Percentiles rank a stretch among this genome's conserved stretches.
These are phyloP conservation scores for Polysphondylium violaceum DNA, from an alignment of 78 protist species.

Conservation along the genomic window DNA sequence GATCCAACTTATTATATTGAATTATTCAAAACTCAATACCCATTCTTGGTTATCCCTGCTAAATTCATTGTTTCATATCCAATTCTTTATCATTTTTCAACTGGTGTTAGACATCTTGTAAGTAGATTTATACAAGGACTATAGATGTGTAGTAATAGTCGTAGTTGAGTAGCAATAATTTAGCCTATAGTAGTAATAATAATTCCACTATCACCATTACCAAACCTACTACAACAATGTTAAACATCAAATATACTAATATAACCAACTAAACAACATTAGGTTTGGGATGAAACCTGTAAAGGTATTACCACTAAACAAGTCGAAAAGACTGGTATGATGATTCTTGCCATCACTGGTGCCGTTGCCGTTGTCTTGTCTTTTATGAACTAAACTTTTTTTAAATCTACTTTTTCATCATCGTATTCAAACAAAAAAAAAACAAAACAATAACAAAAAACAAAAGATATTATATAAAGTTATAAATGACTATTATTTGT, in stretches of 20 bases:
- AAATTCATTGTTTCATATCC: constrained; percentile 56
- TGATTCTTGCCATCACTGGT: constrained; percentile 8
- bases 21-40: constrained; percentile 11
- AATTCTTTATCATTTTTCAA: constrained; percentile 27
- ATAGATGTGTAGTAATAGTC: not conserved
- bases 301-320: constrained; percentile 31
- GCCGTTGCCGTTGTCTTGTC: constrained; percentile 13
- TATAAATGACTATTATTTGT: no score
- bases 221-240: not conserved
- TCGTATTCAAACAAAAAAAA: constrained; percentile 10
- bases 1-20: constrained; percentile 35
- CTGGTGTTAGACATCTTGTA: constrained; percentile 73
- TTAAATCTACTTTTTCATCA: not conserved
- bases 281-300: constrained; percentile 58
- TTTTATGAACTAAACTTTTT: not conserved
- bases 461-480: no score
- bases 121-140: not conserved
- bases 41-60: constrained; percentile 33
- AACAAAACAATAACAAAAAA: no score
- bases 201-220: not conserved
- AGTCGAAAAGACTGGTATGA: constrained; percentile 7
- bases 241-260: not conserved
- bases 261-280: not conserved
- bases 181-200: not conserved
- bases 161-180: not conserved